Evolutionary conservation across 2,329 filamentous ascomycete species (phyloP).

Genomic region (Colletotrichum somersetense): DNA sequence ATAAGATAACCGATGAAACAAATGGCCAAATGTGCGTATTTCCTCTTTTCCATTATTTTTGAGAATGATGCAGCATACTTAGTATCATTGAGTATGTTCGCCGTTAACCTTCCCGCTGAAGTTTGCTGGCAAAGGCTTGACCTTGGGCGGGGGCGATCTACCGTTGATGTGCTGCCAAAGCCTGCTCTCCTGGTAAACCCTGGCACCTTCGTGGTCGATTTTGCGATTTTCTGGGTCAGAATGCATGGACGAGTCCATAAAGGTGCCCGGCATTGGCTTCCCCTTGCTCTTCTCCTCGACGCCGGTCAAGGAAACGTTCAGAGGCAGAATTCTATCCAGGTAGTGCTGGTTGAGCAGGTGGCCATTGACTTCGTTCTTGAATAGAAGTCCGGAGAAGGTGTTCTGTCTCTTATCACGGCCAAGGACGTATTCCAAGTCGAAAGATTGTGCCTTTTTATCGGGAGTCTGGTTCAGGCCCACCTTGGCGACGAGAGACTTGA

Average conservation of each 20-base stretch:
- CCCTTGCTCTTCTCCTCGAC: conserved; percentile 33
- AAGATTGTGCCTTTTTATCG: conserved; percentile 56
- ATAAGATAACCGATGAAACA: not conserved
- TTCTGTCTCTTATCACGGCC: conserved; percentile 49
- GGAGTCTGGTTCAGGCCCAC: too few relatives aligned
- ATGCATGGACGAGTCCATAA: conserved; percentile 7
- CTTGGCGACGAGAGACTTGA: conserved; percentile 49
- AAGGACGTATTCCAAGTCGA: conserved; percentile 49
- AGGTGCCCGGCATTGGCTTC: conserved; percentile 6
- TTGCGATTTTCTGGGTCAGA: not conserved
- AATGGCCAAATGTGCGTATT: not conserved
- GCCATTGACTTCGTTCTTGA: conserved; percentile 66
- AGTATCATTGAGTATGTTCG: not conserved
- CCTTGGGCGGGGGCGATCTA: not conserved
- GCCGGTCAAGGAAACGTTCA: conserved; percentile 25
- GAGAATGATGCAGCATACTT: not conserved
- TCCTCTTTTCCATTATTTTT: not conserved
- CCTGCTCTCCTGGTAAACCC: conserved; percentile 1
- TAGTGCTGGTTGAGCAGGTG: conserved; percentile 74
- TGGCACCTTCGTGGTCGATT: not conserved
- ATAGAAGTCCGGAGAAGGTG: conserved; percentile 73
- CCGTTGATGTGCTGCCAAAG: conserved; percentile 18
- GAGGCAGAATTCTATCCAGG: conserved; percentile 71
- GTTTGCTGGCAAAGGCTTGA: not conserved
- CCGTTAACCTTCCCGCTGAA: not conserved